Base-by-base conservation (phyloP, 306 rosid species). In the Dalbergia oliveri region DNA sequence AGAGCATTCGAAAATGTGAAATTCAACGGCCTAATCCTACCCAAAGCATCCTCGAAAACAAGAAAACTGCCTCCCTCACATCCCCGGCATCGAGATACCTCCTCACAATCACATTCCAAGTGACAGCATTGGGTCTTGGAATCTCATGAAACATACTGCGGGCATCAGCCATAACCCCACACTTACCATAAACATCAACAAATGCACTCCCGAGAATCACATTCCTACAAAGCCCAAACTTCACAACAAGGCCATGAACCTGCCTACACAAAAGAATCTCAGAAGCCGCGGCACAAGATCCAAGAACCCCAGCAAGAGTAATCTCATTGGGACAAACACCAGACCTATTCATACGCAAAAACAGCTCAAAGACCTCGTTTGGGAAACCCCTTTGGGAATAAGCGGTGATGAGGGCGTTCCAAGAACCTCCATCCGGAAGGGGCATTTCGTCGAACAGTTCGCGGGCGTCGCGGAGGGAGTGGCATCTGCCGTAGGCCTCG, bases 391-490 rank as follows among this genome's bases (percentile, higher is more conserved):
- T 64, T 37, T 60, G 90, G 0, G 89, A 60, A 77, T 76, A 88
- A 4, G 91, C 97, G 0, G 85, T 85, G 51, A 92, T 82, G 72
- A 92, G 69, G 3, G 92, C 87, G 72, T 92, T 92, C 95, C 92
- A 92, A 3, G 97, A 82, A 1, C 92, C 97, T 0, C 91, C 93
- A 43, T 92, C 92, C 85, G 87, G 75, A 0, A 73, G 78, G 41
- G 91, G 94, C 97, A 92, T 92, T 90, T 92, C 92, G 50, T 92
- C 92, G 78, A 92, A 90, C 85, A 92, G 61, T 80, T 86, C 91
- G 34, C 85, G 19, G 0, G 95, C 94, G 51, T 92, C 94, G 3
- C 66, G 87, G n/a, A 92, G 63, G 57, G 60, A 90, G 23, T 88
- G 85, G 34, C 94, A 92, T 89, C 81, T 88, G 0, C 86, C 91